phyloP scores from a whole-genome alignment of 331 rosid genomes.

The Arachis monticola region DNA sequence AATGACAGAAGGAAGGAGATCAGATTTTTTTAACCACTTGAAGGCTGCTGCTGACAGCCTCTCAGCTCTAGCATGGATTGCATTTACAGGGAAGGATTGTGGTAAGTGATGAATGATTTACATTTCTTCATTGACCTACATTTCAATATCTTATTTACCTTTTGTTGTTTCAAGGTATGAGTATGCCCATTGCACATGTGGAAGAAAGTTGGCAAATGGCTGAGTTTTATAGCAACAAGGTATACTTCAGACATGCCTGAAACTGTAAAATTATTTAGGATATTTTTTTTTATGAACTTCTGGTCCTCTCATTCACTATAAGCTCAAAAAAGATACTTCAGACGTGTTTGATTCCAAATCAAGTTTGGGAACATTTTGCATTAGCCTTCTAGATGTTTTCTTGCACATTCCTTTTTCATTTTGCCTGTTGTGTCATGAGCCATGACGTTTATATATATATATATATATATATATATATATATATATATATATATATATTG shows the following conservation, averaged over 20 bases:
- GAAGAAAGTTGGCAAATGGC: slow-evolving; percentile 99
- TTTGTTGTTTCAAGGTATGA: slow-evolving; percentile 71
- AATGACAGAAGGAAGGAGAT: slow-evolving; percentile 88
- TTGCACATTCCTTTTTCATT: slow-evolving; percentile 20
- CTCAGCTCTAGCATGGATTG: slow-evolving; percentile 95
- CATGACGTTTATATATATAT: neutral
- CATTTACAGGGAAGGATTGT: slow-evolving; percentile 88
- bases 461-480: no score
- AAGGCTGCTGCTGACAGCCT: slow-evolving; percentile 91
- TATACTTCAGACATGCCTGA: slow-evolving; percentile 44
- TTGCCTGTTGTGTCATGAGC: neutral
- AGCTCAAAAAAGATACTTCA: no score
- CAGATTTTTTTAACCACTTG: slow-evolving; percentile 87
- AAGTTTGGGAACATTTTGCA: neutral
- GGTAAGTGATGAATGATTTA: slow-evolving; percentile 56
- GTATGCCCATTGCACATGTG: slow-evolving; percentile 96
- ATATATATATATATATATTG: neutral
- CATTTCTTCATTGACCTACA: slow-evolving; percentile 23
- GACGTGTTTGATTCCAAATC: slow-evolving; percentile 8
- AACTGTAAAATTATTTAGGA: slow-evolving; percentile 29
- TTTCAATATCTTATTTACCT: slow-evolving; percentile 35
- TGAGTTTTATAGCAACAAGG: slow-evolving; percentile 97
- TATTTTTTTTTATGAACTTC: slow-evolving; percentile 30
- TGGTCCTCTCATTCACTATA: slow-evolving; percentile 12
- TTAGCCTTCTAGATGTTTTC: slow-evolving; percentile 18